These are phyloP conservation scores for Gossypium australe DNA, from an alignment of 345 rosid genomes.

Conservation along the genomic window DNA sequence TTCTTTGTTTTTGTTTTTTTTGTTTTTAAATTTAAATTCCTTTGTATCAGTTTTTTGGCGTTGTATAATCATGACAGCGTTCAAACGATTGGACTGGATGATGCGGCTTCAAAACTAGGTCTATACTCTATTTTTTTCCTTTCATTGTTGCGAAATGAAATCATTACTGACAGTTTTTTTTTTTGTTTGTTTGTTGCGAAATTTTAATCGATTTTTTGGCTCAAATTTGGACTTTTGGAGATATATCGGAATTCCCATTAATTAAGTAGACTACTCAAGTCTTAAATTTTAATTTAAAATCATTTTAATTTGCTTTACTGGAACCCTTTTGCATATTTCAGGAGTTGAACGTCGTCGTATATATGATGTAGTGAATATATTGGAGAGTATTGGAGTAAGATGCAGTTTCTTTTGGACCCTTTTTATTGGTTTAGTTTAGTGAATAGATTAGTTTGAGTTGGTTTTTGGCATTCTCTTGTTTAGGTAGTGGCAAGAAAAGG, in stretches of 20 bases:
- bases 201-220: background rate
- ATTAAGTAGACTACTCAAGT: background rate
- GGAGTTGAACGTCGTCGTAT: constrained; percentile 79
- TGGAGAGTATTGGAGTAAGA: constrained; percentile 73
- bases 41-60: constrained; percentile 41
- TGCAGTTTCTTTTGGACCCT: background rate
- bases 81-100: constrained; percentile 68
- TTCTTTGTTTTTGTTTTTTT: background rate
- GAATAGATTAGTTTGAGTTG: constrained; percentile 15
- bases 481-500: constrained; percentile 73
- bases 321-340: constrained; percentile 20
- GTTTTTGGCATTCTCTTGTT: constrained; percentile 6
- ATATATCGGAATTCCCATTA: background rate
- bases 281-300: background rate
- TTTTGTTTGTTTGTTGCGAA: background rate
- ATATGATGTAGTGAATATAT: constrained; percentile 72
- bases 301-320: background rate
- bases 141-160: constrained; percentile 14
- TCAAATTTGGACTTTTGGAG: background rate
- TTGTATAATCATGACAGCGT: constrained; percentile 45
- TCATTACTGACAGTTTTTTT: background rate
- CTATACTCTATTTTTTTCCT: background rate
- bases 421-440: background rate
- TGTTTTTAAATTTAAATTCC: background rate
- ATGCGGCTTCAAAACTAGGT: constrained; percentile 65